These are phyloP conservation scores for Dujonia santamariae DNA, from an alignment of 1,139 yeast species.

Conservation along the genomic window DNA sequence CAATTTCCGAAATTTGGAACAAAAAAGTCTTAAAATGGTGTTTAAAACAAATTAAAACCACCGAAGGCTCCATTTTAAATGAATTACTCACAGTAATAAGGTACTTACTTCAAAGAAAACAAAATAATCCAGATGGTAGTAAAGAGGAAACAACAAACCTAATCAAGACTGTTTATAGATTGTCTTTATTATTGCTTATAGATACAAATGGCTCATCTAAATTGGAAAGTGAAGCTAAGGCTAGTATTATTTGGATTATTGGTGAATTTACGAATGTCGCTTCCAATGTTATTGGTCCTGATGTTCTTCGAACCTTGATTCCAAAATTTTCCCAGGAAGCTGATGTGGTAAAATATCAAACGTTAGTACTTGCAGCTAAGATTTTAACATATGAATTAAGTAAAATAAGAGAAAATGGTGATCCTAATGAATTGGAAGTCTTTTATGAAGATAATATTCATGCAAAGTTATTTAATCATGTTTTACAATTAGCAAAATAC, in stretches of 20 bases:
- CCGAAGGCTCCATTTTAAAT: constrained; percentile 38
- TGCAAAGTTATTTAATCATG: constrained; percentile 58
- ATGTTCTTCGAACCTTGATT: constrained; percentile 63
- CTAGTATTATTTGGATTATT: constrained; percentile 85
- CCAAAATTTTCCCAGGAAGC: constrained; percentile 55
- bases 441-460: constrained; percentile 24
- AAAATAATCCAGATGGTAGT: constrained; percentile 13
- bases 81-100: constrained; percentile 71
- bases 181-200: constrained; percentile 25
- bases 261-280: constrained; percentile 68
- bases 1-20: constrained; percentile 34
- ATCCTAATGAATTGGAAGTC: constrained; percentile 20
- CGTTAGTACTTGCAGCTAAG: constrained; percentile 73
- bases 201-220: constrained; percentile 17
- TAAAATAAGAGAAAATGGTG: constrained; percentile 27
- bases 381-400: constrained; percentile 55
- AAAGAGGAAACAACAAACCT: constrained; percentile 24
- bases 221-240: constrained; percentile 57
- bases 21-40: constrained; percentile 41
- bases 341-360: constrained; percentile 64
- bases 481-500: constrained; percentile 64
- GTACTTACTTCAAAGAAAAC: constrained; percentile 61
- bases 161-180: constrained; percentile 32
- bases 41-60: constrained; percentile 27
- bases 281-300: constrained; percentile 61